phyloP scores from a whole-genome alignment of 2,329 filamentous ascomycete genomes.

The Pestalotiopsis sp. region DNA sequence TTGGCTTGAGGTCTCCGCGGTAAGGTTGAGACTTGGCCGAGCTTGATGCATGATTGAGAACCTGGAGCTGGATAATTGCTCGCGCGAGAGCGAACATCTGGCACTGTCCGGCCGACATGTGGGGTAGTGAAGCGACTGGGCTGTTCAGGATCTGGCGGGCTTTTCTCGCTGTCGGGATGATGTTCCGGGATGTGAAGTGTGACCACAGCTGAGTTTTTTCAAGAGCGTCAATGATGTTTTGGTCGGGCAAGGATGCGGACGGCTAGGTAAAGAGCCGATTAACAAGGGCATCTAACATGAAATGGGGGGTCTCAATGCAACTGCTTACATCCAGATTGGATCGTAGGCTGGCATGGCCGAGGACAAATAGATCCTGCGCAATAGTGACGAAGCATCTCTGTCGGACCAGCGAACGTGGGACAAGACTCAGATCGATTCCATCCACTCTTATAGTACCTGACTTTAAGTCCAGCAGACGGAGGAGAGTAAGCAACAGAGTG shows the following conservation, averaged over 20 bases:
- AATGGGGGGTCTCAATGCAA: not conserved
- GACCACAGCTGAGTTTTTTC: constrained; percentile 18
- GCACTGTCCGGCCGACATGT: constrained; percentile 33
- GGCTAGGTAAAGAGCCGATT: not conserved
- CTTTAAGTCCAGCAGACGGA: constrained; percentile 26
- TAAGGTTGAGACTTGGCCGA: not conserved
- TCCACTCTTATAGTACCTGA: constrained; percentile 30
- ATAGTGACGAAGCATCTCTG: constrained; percentile 31
- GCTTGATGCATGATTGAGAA: not conserved
- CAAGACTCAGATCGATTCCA: constrained; percentile 25
- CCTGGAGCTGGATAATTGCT: constrained; percentile 25
- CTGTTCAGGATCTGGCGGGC: constrained; percentile 4
- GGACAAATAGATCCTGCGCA: constrained; percentile 29
- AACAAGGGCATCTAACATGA: not conserved
- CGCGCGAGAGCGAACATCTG: constrained; percentile 35
- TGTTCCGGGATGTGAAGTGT: constrained; percentile 13
- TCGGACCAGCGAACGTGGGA: constrained; percentile 25
- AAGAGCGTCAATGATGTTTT: constrained; percentile 17
- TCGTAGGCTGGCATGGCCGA: constrained; percentile 27
- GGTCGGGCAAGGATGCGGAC: constrained; percentile 17
- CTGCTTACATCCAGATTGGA: constrained; percentile 30
- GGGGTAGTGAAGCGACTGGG: constrained; percentile 23
- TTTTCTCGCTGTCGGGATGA: not conserved
- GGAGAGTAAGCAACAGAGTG: constrained; percentile 19
- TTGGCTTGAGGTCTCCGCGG: constrained; percentile 22